phyloP scores from a whole-genome alignment of 2,329 filamentous ascomycete genomes.

The Venturia carpophila region DNA sequence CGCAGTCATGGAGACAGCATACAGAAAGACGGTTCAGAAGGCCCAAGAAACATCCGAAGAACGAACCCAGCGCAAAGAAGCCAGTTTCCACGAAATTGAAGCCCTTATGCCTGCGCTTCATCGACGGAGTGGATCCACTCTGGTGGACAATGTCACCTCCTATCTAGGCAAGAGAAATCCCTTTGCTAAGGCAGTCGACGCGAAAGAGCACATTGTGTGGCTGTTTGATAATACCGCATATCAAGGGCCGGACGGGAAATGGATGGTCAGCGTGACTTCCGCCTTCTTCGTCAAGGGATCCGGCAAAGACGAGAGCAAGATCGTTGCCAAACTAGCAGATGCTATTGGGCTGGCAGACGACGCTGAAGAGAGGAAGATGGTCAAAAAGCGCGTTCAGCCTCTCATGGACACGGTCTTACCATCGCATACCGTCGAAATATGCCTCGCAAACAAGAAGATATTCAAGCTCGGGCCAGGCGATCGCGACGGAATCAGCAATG shows the following conservation, averaged over 20 bases:
- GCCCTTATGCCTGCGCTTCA: slow-evolving; percentile 16
- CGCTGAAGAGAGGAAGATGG: slow-evolving; percentile 47
- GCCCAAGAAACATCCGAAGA: slow-evolving; percentile 18
- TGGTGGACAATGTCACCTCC: slow-evolving; percentile 34
- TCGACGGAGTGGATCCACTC: slow-evolving; percentile 16
- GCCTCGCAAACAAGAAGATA: slow-evolving; percentile 41
- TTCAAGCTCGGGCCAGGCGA: slow-evolving; percentile 57
- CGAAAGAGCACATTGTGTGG: slow-evolving; percentile 70
- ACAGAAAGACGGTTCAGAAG: slow-evolving; percentile 11
- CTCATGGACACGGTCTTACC: slow-evolving; percentile 72
- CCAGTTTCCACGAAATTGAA: slow-evolving; percentile 18
- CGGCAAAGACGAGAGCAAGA: slow-evolving; percentile 57
- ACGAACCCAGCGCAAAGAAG: slow-evolving; percentile 10
- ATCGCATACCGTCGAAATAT: slow-evolving; percentile 58
- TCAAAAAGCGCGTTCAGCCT: slow-evolving; percentile 62
- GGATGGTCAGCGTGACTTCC: slow-evolving; percentile 77
- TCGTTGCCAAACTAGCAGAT: slow-evolving; percentile 63
- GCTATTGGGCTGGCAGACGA: slow-evolving; percentile 54
- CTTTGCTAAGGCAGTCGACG: slow-evolving; percentile 42
- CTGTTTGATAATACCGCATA: slow-evolving; percentile 85
- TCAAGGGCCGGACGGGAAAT: slow-evolving; percentile 44
- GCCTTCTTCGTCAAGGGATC: slow-evolving; percentile 71
- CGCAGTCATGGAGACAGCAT: slow-evolving; percentile 5
- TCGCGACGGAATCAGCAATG: slow-evolving; percentile 62
- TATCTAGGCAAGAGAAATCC: slow-evolving; percentile 35